Percentiles rank a stretch among this genome's conserved stretches.
These are phyloP conservation scores for Nicotiana benthamiana DNA, from an alignment of 257 asterid species.

Conservation along the genomic window DNA sequence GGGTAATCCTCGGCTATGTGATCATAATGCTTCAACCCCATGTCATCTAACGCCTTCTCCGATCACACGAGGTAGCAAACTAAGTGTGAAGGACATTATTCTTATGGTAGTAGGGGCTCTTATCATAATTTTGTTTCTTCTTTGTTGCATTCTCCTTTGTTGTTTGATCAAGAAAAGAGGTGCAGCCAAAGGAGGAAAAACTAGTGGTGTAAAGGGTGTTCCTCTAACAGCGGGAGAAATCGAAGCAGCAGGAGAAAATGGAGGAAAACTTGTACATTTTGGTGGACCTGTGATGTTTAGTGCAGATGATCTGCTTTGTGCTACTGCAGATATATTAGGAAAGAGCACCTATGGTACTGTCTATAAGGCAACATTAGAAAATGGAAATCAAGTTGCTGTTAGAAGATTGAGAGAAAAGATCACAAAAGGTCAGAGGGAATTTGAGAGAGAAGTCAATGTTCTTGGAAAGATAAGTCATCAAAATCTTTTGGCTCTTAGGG, in stretches of 20 bases:
- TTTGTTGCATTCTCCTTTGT: conserved; percentile 52
- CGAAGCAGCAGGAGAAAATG: conserved; percentile 55
- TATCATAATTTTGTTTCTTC: conserved; percentile 40
- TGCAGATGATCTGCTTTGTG: conserved; percentile 89
- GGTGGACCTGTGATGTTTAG: conserved; percentile 69
- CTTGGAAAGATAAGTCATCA: conserved; percentile 81
- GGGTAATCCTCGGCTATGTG: conserved; percentile 72
- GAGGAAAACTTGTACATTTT: conserved; percentile 91
- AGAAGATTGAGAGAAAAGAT: conserved; percentile 91
- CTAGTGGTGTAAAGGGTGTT: conserved; percentile 20
- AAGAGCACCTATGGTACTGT: conserved; percentile 94
- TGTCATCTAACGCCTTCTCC: conserved; percentile 32
- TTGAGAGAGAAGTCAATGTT: conserved; percentile 63
- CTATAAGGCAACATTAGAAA: conserved; percentile 81
- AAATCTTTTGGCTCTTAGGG: conserved; percentile 79
- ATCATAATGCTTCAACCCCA: conserved; percentile 39
- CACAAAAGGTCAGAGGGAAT: conserved; percentile 69
- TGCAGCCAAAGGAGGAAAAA: conserved; percentile 24
- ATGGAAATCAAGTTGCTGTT: conserved; percentile 81
- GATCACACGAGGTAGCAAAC: conserved; percentile 26
- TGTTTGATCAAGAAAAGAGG: conserved; percentile 54
- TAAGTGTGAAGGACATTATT: conserved; percentile 61
- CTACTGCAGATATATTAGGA: conserved; percentile 95
- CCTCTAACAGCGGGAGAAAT: conserved; percentile 30
- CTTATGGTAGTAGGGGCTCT: conserved; percentile 67